Evolutionary conservation across 495 filamentous ascomycete species (phyloP), one percentile per base, ranked within the genome.

Genomic region (Haplographium delicatum): DNA sequence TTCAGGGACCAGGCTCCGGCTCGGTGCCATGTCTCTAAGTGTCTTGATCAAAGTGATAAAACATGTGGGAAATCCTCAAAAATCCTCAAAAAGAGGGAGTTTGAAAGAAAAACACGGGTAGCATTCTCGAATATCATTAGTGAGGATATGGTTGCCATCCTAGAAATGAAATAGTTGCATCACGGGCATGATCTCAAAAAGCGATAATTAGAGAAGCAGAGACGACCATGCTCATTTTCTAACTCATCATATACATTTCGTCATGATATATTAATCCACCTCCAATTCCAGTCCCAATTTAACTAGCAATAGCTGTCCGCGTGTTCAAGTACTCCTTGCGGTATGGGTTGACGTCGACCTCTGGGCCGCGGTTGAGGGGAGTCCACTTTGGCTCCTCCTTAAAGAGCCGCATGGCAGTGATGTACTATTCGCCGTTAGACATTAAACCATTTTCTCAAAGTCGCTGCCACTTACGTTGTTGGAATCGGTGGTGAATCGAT

Each of bases 361-460:
- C 89, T 9, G 68, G 73, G 1, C 78, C 79, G 35, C 94, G 79
- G 68, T 95, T 95, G 60, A 98, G 67, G 13, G 93, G 88, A 50
- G 91, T 97, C 93, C 93, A 98, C 71, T 96, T 95, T 33, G 93
- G 94, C 72, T 97, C 90, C 49, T 97, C 93, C 74, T 96, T 91
- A 81, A 97, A 98, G 44, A 98, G 78, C 31, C 93, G 80, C 88
- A 97, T 91, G 19, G 94, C 93, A 64, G 91, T 86, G 62, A 96
- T 85, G 63, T 91, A 96, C 91, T 97, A 46, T 18, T 44, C 25
- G 51, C 35, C 15, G 28, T 51, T 20, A 56, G 53, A 51, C 15
- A 35, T 7, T 7, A 35, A 16, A 22, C 15, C 40, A 10, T 26
- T 2, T 7, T 23, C 35, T 15, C 15, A 40, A 22, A 19, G 25